Evolutionary conservation across 352 stramenopile genomes (phyloP).

Genomic region (Globisporangium uncinulatum): DNA sequence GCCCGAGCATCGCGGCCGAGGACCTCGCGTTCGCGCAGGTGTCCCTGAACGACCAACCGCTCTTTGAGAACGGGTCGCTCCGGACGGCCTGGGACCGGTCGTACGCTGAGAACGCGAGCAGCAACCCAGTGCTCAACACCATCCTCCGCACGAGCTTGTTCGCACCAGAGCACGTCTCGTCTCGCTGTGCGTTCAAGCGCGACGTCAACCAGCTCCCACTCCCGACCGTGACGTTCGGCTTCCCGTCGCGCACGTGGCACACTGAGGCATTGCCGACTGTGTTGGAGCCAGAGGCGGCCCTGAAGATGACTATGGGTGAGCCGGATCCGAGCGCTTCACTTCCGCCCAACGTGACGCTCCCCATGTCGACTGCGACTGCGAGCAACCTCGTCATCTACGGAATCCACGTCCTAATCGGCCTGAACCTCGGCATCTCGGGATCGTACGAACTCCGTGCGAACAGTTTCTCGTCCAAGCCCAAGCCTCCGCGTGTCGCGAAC

Average conservation of each 20-base stretch:
- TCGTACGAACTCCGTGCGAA: background rate
- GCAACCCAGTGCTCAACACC: conserved; percentile 8
- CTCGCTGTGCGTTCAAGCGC: background rate
- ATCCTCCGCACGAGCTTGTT: conserved; percentile 13
- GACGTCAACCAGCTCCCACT: background rate
- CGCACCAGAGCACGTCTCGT: background rate
- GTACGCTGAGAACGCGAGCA: background rate
- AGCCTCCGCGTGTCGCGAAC: background rate
- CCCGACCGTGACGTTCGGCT: conserved; percentile 11
- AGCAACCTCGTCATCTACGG: conserved; percentile 7
- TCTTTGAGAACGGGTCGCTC: background rate
- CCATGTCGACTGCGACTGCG: conserved; percentile 6
- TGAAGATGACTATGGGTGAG: conserved; percentile 3
- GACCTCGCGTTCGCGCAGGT: background rate
- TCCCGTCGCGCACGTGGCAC: conserved; percentile 11
- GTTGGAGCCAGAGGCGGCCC: background rate
- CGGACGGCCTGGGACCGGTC: background rate
- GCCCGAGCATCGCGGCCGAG: background rate
- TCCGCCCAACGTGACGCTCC: conserved; percentile 2
- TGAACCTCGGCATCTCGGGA: background rate
- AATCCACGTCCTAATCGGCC: background rate
- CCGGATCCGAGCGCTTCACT: background rate
- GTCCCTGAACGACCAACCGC: background rate
- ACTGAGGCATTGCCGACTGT: background rate
- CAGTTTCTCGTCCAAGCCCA: background rate